phyloP scores from a whole-genome alignment of 1,284 basidiomycete species.

The Puccinia polysora region DNA sequence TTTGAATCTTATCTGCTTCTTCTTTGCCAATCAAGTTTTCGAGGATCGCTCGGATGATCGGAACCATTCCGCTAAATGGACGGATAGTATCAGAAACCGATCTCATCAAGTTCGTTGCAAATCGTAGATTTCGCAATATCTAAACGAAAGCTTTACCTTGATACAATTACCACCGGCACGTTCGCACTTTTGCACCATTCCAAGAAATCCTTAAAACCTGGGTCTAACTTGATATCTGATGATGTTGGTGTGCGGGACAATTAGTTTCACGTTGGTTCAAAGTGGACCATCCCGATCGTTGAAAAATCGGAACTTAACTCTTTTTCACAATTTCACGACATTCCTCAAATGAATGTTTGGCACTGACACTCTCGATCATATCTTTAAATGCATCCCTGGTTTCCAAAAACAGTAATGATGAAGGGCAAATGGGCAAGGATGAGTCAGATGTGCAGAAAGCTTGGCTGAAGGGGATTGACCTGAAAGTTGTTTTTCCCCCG shows the following conservation, averaged over 20 bases:
- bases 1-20: conserved; percentile 70
- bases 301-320: conserved; percentile 55
- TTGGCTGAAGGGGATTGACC: conserved; percentile 56
- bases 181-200: conserved; percentile 69
- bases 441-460: not conserved
- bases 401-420: not conserved
- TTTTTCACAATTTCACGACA: conserved; percentile 66
- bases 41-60: conserved; percentile 79
- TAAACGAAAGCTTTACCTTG: conserved; percentile 60
- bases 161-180: conserved; percentile 85
- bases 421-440: not conserved
- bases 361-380: conserved; percentile 43
- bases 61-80: conserved; percentile 72
- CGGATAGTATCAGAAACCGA: not conserved
- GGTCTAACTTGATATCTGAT: conserved; percentile 74
- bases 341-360: conserved; percentile 62
- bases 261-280: no score
- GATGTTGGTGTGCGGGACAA: not conserved
- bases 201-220: conserved; percentile 80
- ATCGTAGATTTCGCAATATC: conserved; percentile 9
- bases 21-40: conserved; percentile 69
- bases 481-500: conserved; percentile 64
- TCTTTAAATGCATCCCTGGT: conserved; percentile 42
- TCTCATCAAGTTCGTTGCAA: not conserved
- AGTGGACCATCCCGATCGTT: no score